A percentile compares a stretch with the other conserved stretches of the same genome.
Conservation (phyloP, 208 protist species). For the Crithidia expoeki region DNA sequence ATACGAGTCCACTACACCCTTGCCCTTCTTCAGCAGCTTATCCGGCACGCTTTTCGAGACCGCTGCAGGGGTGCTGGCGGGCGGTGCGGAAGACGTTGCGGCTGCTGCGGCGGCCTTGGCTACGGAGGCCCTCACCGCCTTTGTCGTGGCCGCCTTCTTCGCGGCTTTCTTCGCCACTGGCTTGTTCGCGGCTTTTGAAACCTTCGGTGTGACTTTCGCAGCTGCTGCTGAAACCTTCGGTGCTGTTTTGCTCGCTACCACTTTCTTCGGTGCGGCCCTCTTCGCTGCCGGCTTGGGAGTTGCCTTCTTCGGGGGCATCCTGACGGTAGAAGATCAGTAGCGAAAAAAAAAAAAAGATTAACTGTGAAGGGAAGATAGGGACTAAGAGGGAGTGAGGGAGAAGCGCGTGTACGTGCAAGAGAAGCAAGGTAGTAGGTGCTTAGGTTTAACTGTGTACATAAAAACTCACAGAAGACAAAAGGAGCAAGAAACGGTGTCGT, state of each 20-base stretch:
- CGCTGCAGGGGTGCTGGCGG: constrained; percentile 31
- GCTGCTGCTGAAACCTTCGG: constrained; percentile 24
- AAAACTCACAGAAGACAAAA: no score
- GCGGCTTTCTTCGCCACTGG: constrained; percentile 22
- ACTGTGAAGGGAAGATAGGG: background rate
- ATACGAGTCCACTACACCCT: constrained; percentile 71
- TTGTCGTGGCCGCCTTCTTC: constrained; percentile 9
- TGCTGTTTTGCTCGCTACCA: background rate
- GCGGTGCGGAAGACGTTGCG: background rate
- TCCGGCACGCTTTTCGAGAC: constrained; percentile 24
- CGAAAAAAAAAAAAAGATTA: background rate
- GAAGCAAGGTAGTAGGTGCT: no score
- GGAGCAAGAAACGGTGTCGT: no score
- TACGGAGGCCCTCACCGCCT: constrained; percentile 16
- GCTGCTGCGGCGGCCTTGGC: constrained; percentile 1
- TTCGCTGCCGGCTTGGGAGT: constrained; percentile 33
- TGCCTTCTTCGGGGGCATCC: constrained; percentile 44
- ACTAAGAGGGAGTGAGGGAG: background rate
- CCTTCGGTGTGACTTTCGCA: constrained; percentile 19
- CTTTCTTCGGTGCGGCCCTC: constrained; percentile 26
- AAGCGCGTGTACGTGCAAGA: background rate
- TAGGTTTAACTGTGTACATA: no score
- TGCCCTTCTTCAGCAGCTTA: constrained; percentile 61
- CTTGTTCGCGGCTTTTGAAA: constrained; percentile 10
- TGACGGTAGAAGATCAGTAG: background rate